Evolutionary conservation across 371 early-diverging fungal genomes (phyloP).

Genomic region (Mucor sp.): DNA sequence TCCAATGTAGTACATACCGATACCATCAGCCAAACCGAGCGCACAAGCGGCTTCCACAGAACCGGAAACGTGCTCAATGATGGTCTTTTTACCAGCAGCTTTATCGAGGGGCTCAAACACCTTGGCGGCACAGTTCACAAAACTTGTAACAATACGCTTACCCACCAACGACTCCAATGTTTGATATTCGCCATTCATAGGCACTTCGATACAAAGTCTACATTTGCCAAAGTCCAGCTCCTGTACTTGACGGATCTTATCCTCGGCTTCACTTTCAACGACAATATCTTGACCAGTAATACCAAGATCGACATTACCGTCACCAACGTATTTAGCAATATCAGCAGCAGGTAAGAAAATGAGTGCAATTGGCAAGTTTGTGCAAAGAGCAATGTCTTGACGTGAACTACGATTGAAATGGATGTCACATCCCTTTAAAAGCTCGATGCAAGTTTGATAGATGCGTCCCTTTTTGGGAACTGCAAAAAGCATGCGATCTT

Average conservation of each 20-base stretch:
- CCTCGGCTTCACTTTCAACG: slow-evolving; percentile 73
- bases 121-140: slow-evolving; percentile 67
- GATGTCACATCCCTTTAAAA: slow-evolving; percentile 89
- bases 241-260: slow-evolving; percentile 71
- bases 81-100: slow-evolving; percentile 60
- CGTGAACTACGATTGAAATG: slow-evolving; percentile 92
- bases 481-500: slow-evolving; percentile 88
- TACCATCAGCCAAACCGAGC: slow-evolving; percentile 94
- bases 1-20: slow-evolving; percentile 62
- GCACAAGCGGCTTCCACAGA: slow-evolving; percentile 97
- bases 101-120: slow-evolving; percentile 75
- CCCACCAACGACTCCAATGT: slow-evolving; percentile 79
- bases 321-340: slow-evolving; percentile 93
- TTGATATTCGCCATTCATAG: slow-evolving; percentile 50
- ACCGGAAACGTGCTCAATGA: slow-evolving; percentile 85
- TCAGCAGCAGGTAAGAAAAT: slow-evolving; percentile 95
- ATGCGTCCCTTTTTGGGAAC: slow-evolving; percentile 98
- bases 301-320: slow-evolving; percentile 95
- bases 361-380: slow-evolving; percentile 90
- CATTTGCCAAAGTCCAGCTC: slow-evolving; percentile 93
- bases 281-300: slow-evolving; percentile 97
- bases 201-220: slow-evolving; percentile 84
- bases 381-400: slow-evolving; percentile 94
- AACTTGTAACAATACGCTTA: slow-evolving; percentile 92
- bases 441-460: slow-evolving; percentile 81